Evolutionary conservation across 2,329 filamentous ascomycete species (phyloP).

Genomic region (Calcarisporium arbuscula): DNA sequence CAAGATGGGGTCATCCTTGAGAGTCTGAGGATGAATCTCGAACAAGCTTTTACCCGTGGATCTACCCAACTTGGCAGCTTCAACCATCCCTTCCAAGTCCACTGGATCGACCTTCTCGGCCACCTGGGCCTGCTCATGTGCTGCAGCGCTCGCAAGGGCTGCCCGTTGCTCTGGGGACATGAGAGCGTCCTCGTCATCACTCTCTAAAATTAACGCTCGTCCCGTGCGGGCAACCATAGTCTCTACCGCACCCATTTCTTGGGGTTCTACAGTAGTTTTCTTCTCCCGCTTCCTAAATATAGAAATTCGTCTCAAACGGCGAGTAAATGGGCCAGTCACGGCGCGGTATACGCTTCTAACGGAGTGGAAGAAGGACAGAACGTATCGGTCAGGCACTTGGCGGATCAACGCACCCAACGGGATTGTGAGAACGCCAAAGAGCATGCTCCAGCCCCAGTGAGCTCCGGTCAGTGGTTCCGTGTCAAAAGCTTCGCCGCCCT

Average conservation of each 20-base stretch:
- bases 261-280: too few species aligned
- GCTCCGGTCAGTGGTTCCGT: slow-evolving; percentile 53
- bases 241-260: slow-evolving; percentile 19
- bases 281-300: slow-evolving; percentile 17
- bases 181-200: not conserved
- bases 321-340: slow-evolving; percentile 15
- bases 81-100: slow-evolving; percentile 24
- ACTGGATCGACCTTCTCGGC: slow-evolving; percentile 14
- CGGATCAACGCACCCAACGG: slow-evolving; percentile 46
- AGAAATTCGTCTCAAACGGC: slow-evolving; percentile 14
- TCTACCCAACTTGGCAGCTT: slow-evolving; percentile 22
- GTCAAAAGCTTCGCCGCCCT: slow-evolving; percentile 62
- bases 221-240: slow-evolving; percentile 9
- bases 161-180: not conserved
- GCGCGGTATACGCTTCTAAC: slow-evolving; percentile 13
- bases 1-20: slow-evolving; percentile 32
- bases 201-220: not conserved
- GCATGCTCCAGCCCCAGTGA: slow-evolving; percentile 65
- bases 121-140: slow-evolving; percentile 1
- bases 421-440: slow-evolving; percentile 61
- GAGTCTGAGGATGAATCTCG: slow-evolving; percentile 34
- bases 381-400: slow-evolving; percentile 30
- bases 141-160: too few species aligned
- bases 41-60: slow-evolving; percentile 21
- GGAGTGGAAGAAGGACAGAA: slow-evolving; percentile 20